These are phyloP conservation scores for Raffaelea arxii DNA, from an alignment of 2,329 filamentous ascomycete species.

Conservation along the genomic window DNA sequence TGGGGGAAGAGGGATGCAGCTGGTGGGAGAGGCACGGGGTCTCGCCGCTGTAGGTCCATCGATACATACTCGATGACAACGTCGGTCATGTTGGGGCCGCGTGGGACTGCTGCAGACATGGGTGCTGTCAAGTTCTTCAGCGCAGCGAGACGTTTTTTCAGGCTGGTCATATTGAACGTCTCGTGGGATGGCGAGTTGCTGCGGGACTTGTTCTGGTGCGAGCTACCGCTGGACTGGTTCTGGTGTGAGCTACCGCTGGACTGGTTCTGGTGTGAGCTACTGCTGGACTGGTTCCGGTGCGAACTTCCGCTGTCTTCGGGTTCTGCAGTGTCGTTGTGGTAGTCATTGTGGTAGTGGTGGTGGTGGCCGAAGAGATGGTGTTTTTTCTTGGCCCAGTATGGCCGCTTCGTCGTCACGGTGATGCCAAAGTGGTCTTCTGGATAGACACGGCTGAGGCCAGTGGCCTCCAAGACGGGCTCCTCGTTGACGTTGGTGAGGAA, in stretches of 20 bases:
- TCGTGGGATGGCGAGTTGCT: constrained; percentile 4
- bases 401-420: constrained; percentile 40
- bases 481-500: constrained; percentile 21
- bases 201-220: too few relatives aligned
- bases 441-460: constrained; percentile 47
- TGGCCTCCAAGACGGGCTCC: constrained; percentile 45
- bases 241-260: too few relatives aligned
- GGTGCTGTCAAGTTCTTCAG: constrained; percentile 8
- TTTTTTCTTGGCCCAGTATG: constrained; percentile 13
- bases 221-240: too few relatives aligned
- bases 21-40: constrained; percentile 40
- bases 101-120: constrained; percentile 5
- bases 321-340: constrained; percentile 2
- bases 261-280: too few relatives aligned
- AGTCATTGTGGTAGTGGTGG: not conserved
- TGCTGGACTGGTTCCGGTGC: too few relatives aligned
- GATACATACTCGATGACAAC: constrained; percentile 37
- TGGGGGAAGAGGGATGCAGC: constrained; percentile 40
- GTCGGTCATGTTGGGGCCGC: not conserved
- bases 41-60: constrained; percentile 30
- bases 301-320: not conserved
- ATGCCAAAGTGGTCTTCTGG: constrained; percentile 57
- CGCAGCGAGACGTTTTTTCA: constrained; percentile 30
- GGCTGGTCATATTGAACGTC: constrained; percentile 22
- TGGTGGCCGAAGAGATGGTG: not conserved